Conservation (phyloP, 495 filamentous ascomycete genomes). For the Amorphotheca resinae region DNA sequence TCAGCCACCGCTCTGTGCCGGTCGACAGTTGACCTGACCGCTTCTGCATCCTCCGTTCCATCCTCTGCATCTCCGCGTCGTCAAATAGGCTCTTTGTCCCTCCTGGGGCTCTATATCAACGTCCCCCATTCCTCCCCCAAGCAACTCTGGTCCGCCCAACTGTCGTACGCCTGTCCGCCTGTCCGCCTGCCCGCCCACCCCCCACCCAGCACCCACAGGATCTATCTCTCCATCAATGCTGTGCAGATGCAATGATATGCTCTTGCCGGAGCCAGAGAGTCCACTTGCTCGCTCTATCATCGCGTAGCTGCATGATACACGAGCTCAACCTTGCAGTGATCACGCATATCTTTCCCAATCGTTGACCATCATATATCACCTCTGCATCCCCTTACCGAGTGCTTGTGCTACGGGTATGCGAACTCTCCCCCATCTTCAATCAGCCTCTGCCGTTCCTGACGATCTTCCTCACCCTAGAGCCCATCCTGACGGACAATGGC, state of each 20-base stretch:
- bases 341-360: neutral
- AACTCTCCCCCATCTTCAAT: neutral
- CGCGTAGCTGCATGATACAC: conserved; percentile 12
- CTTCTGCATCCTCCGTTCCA: neutral
- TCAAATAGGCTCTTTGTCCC: conserved; percentile 1
- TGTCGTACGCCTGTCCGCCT: no score
- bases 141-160: conserved; percentile 1
- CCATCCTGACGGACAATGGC: conserved; percentile 15
- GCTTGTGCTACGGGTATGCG: neutral
- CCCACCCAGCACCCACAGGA: conserved; percentile 3
- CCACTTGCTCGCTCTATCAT: conserved; percentile 9
- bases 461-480: conserved; percentile 9
- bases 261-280: conserved; percentile 11
- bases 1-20: neutral
- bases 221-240: neutral
- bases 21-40: neutral
- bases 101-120: conserved; percentile 1
- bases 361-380: conserved; percentile 6
- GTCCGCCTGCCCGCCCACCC: no score
- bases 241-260: conserved; percentile 17
- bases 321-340: conserved; percentile 4
- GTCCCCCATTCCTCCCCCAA: neutral
- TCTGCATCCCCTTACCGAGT: conserved; percentile 1
- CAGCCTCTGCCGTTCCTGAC: conserved; percentile 2
- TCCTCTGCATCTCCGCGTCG: neutral